Conservation (phyloP, 164 flowering plant genomes). For the Aristolochia californica region DNA sequence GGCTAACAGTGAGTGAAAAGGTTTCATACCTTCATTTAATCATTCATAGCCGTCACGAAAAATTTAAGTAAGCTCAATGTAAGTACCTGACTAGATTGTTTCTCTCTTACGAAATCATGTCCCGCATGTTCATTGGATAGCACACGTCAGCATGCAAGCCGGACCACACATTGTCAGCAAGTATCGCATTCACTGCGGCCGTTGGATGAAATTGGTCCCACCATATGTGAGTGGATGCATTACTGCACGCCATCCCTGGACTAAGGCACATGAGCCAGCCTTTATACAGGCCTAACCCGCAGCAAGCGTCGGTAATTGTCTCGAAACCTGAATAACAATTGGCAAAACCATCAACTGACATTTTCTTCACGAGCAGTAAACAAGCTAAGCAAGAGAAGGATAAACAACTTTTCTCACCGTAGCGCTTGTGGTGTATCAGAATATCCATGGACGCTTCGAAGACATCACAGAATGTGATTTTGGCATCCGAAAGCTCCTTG, state of each 20-base stretch:
- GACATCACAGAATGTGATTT: slow-evolving; percentile 63
- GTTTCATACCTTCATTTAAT: too few relatives aligned
- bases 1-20: too few relatives aligned
- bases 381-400: not conserved
- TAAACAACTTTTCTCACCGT: slow-evolving; percentile 36
- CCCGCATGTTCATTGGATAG: slow-evolving; percentile 69
- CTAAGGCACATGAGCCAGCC: slow-evolving; percentile 72
- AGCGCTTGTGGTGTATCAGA: slow-evolving; percentile 35
- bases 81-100: not conserved
- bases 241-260: slow-evolving; percentile 65
- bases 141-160: slow-evolving; percentile 66
- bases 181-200: slow-evolving; percentile 59
- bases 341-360: not conserved
- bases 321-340: slow-evolving; percentile 39
- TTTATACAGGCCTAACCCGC: slow-evolving; percentile 63
- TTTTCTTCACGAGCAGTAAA: too few relatives aligned
- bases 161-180: slow-evolving; percentile 91
- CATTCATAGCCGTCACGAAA: not conserved
- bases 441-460: slow-evolving; percentile 78
- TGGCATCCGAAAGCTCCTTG: slow-evolving; percentile 43
- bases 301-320: slow-evolving; percentile 67
- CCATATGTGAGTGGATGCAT: slow-evolving; percentile 73
- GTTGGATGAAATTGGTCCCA: slow-evolving; percentile 99
- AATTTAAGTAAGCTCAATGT: not conserved
- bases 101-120: slow-evolving; percentile 28